Conservation (phyloP, 305 asterid genomes). For the Petunia hybrid region DNA sequence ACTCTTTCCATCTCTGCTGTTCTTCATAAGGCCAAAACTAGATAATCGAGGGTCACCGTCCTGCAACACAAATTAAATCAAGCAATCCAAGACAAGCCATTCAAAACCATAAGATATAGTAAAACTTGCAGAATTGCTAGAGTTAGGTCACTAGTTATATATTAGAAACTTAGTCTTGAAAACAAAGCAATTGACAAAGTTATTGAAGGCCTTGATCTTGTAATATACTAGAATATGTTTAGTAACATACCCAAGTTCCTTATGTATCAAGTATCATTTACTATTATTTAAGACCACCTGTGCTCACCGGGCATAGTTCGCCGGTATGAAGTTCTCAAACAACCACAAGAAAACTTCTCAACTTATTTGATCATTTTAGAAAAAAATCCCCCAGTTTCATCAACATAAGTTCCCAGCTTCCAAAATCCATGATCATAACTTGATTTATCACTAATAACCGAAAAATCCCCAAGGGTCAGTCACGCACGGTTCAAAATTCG, state of each 20-base stretch:
- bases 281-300: background rate
- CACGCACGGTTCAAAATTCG: no score
- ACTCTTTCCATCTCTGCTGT: constrained; percentile 72
- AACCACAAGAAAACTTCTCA: background rate
- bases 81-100: background rate
- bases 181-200: background rate
- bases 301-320: background rate
- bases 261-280: background rate
- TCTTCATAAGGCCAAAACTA: constrained; percentile 69
- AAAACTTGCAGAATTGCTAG: background rate
- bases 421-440: background rate
- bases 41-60: constrained; percentile 68
- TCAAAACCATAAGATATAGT: constrained; percentile 4
- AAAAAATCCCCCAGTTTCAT: background rate
- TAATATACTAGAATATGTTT: background rate
- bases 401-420: background rate
- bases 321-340: background rate
- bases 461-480: no score
- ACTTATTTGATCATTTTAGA: background rate
- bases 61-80: constrained; percentile 34
- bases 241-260: background rate
- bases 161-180: background rate
- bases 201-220: background rate
- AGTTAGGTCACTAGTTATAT: background rate
- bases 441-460: background rate